Percentiles rank a stretch among this genome's conserved stretches.
phyloP scores from a whole-genome alignment of 177 flowering plant species.

The Vitis hybrid region DNA sequence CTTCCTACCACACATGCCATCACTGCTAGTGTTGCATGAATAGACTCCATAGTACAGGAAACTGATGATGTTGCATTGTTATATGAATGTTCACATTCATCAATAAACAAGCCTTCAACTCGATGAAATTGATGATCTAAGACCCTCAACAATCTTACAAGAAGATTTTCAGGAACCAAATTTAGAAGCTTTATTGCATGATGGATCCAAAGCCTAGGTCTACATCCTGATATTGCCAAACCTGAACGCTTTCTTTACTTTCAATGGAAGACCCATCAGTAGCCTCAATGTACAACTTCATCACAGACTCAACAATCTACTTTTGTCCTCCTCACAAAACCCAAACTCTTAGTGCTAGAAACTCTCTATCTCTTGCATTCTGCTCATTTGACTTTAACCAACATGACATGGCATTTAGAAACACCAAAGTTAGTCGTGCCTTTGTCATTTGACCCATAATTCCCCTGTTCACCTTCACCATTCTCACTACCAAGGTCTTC shows the following conservation, averaged over 20 bases:
- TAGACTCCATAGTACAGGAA: too few relatives aligned
- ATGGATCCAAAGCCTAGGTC: slow-evolving; percentile 24
- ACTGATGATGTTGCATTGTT: too few relatives aligned
- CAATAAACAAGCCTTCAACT: too few relatives aligned
- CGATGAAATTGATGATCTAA: too few relatives aligned
- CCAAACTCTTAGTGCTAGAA: slow-evolving; percentile 7
- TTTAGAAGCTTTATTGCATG: too few relatives aligned
- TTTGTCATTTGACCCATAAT: slow-evolving; percentile 54
- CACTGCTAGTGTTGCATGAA: too few relatives aligned
- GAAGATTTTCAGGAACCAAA: too few relatives aligned
- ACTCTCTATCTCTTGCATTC: slow-evolving; percentile 8
- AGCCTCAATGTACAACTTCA: slow-evolving; percentile 29
- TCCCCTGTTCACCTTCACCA: slow-evolving; percentile 50
- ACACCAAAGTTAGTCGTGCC: slow-evolving; percentile 28
- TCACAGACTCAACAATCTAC: slow-evolving; percentile 25
- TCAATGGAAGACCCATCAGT: slow-evolving; percentile 31
- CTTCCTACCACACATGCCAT: too few relatives aligned
- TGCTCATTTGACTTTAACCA: slow-evolving; percentile 14
- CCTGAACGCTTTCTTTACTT: slow-evolving; percentile 27
- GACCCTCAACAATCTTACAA: too few relatives aligned
- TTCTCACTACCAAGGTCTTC: slow-evolving; percentile 38
- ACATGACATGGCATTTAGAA: slow-evolving; percentile 18
- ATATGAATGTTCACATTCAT: too few relatives aligned
- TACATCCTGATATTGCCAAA: slow-evolving; percentile 30
- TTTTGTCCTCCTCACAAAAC: background rate